Base-by-base conservation (phyloP, 208 protist species). In the Lotmaria passim region DNA sequence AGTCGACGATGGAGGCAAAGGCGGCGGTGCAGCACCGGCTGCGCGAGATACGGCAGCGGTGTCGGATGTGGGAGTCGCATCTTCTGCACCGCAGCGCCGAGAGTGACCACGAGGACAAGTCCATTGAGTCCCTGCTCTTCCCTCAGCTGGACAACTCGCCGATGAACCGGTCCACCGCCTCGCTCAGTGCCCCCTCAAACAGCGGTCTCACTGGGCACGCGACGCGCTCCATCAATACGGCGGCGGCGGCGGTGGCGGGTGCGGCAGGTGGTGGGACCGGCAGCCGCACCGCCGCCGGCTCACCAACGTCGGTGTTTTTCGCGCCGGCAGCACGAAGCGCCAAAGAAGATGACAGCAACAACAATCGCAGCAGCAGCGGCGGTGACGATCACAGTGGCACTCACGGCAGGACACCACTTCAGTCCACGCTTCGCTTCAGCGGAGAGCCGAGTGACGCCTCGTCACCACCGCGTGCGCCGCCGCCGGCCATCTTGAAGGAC, bases 1-100 rank as follows among this genome's bases (percentile, higher is more conserved):
- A 87, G 58, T 23, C 75, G 24, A 52, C 67, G 26, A 66, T 82
- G 60, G 87, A 95, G 62, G 46, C 82, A 24, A 72, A 68, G 38
- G 51, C 72, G n/a, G 72, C 64, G n/a, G 66, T 83, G 30, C 71
- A 51, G 41, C 48, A 69, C 53, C 76, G 83, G 15, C 60, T 91
- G 39, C 67, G 56, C 2, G 71, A 78, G n/a, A 28, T 83, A 11
- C 47, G 39, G 14, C 58, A 70, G 60, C 82, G 82, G 7, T 81
- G 62, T 39, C 59, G 75, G 60, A 73, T 91, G 64, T 91, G 82
- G 78, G 77, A 91, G 69, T 38, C 55, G 36, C 23, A 83, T 19
- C 46, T 91, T 31, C 62, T 90, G 26, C 57, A 73, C 62, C 69
- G 64, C 17, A 6, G 12, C 11, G 17, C 30, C 17, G 66, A 24